Evolutionary conservation across 768 basidiomycete genomes (phyloP), one percentile per base, ranked within the genome.

Genomic region (Pisolithus orientalis): DNA sequence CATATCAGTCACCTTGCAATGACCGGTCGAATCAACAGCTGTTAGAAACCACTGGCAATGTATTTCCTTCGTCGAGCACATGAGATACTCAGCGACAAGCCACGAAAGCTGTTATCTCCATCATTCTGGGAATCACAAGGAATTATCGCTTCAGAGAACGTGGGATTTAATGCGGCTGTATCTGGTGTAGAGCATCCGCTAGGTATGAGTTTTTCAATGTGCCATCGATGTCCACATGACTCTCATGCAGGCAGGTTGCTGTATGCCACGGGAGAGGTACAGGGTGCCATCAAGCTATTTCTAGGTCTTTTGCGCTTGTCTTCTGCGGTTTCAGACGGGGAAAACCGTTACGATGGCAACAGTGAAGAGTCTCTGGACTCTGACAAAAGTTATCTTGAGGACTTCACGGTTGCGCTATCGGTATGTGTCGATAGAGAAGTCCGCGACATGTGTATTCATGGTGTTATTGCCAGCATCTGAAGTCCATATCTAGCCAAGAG

Each of bases 201-300:
- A 57, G 90, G 90, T 84, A 64, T 32, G 68, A 11, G 47, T 32
- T 17, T 48, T 25, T 48, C 49, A 48, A 14, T 42, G 10, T 25
- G 38, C 40, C 39, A 45, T 16, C 39, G 49, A 56, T 44, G 43
- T 47, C 17, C 57, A 47, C 11, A 43, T 50, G 52, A 47, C 45
- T 50, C 54, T 24, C n/a, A 42, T 46, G 29, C 49, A 91, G 95
- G 91, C 32, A 78, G 94, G 39, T 70, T 98, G 55, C 72, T 93
- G 38, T 98, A 96, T 65, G 92, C 90, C 1, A 86, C 88, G n/a
- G 94, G 94, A 10, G 83, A 94, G 61, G 78, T 87, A 27, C 75
- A 76, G 44, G 80, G 78, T 6, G 93, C 95, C 7, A 84, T 94
- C 27, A 72, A 75, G 40, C 78, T 87, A 53, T 97, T 97, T 65